phyloP scores from a whole-genome alignment of 1,139 yeast genomes.

The Yamadazyma spencermartinsiae region DNA sequence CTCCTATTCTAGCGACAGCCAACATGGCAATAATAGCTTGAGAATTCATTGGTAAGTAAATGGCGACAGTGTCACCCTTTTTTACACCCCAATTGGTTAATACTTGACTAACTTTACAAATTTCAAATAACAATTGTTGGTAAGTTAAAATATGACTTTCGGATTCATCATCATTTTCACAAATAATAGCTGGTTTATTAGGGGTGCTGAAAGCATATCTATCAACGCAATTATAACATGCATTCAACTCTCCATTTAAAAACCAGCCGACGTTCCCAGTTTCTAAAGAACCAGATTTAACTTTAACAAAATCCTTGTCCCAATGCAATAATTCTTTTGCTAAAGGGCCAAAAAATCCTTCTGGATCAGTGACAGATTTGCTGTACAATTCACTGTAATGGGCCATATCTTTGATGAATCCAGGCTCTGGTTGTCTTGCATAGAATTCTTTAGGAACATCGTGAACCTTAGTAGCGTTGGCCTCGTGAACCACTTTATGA shows the following conservation, averaged over 20 bases:
- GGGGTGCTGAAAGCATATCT: slow-evolving; percentile 90
- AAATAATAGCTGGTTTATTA: slow-evolving; percentile 83
- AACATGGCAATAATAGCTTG: slow-evolving; percentile 93
- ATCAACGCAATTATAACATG: slow-evolving; percentile 94
- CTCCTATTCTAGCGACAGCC: slow-evolving; percentile 94
- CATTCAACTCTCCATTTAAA: slow-evolving; percentile 89
- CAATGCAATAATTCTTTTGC: slow-evolving; percentile 80
- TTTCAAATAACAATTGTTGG: slow-evolving; percentile 84
- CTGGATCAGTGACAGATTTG: slow-evolving; percentile 80
- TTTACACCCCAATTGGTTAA: slow-evolving; percentile 82
- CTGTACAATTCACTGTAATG: slow-evolving; percentile 74
- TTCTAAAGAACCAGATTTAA: slow-evolving; percentile 68
- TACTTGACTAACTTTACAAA: slow-evolving; percentile 85
- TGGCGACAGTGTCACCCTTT: slow-evolving; percentile 96
- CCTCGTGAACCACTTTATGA: slow-evolving; percentile 74
- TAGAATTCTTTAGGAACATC: slow-evolving; percentile 76
- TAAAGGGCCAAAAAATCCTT: slow-evolving; percentile 76
- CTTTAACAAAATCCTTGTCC: slow-evolving; percentile 81
- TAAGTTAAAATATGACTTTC: slow-evolving; percentile 76
- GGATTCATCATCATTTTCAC: slow-evolving; percentile 91
- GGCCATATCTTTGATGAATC: slow-evolving; percentile 52
- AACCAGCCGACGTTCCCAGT: slow-evolving; percentile 93
- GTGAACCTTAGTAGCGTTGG: slow-evolving; percentile 62
- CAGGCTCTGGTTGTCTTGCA: slow-evolving; percentile 65
- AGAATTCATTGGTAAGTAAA: slow-evolving; percentile 96